Base-by-base conservation (phyloP, 2,329 filamentous ascomycete species). In the Aspergillus hortae region DNA sequence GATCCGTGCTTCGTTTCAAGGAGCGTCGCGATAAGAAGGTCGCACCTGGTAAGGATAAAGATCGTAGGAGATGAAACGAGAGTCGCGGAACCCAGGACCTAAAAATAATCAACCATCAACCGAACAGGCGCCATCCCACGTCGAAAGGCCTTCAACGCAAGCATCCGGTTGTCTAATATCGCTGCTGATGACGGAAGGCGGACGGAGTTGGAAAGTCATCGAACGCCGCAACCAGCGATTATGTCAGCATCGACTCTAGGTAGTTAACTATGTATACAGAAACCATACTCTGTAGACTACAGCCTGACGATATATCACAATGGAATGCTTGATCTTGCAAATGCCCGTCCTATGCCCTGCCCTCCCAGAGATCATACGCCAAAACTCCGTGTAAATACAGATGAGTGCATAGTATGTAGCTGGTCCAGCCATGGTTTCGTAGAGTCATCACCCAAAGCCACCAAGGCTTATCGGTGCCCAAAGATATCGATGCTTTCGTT, bases 401-500 rank as follows among this genome's bases (percentile, higher is more conserved):
- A 38, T 38, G 35, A 15, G 15, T 38, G 4, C 35, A 38, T n/a
- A n/a, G 14, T 38, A 38, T 38, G 35, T 38, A 38, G 35, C 15
- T 38, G 35, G 35, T n/a, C 35, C 35, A 17, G 35, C 35, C 35
- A 38, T n/a, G 14, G 4, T 15, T 38, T 38, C 15, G 35, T 38
- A n/a, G 15, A 38, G n/a, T 38, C 35, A 38, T 38, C 35, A 38
- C 35, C 10, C 27, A 30, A 38, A 17, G 35, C 35, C 35, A 15
- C 4, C 17, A 42, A 42, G 40, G 40, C 40, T 73, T 64, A 81
- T 56, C 75, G 71, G 67, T 82, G 80, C 10, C 79, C 80, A 60
- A 80, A 77, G 51, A 81, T 71, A 52, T 77, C 75, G 59, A 80
- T 79, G 30, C 67, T 61, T 61, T 81, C 77, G 51, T 72, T 69